A percentile compares a stretch with the other conserved stretches of the same genome.
Conservation (phyloP, 352 stramenopile genomes). For the Phytophthora capsici region DNA sequence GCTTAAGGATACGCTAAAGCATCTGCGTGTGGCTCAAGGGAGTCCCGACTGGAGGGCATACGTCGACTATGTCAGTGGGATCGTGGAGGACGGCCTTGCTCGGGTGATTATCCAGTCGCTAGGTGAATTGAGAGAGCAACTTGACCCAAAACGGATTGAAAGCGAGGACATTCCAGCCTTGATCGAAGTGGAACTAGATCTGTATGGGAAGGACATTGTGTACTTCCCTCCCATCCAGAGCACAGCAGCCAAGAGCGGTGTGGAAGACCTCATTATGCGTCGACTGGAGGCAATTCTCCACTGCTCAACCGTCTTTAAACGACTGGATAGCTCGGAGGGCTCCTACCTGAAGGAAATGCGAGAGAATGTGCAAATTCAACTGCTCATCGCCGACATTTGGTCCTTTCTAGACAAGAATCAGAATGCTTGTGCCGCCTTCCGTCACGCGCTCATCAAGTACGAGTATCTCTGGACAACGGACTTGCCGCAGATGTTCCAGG, state of each 20-base stretch:
- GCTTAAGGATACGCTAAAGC: constrained; percentile 91
- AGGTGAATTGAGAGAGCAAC: constrained; percentile 73
- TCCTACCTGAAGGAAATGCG: constrained; percentile 91
- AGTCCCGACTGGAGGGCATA: constrained; percentile 94
- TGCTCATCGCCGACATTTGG: constrained; percentile 82
- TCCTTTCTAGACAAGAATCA: constrained; percentile 86
- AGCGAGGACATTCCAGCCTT: constrained; percentile 86
- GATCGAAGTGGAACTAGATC: constrained; percentile 91
- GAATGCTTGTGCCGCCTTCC: constrained; percentile 59
- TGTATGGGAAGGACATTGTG: constrained; percentile 87
- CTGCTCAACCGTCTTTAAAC: constrained; percentile 76
- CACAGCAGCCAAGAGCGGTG: constrained; percentile 50
- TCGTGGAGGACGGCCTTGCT: constrained; percentile 86
- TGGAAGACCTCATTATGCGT: constrained; percentile 71
- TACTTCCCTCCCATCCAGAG: constrained; percentile 76
- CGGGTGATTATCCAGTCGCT: constrained; percentile 81
- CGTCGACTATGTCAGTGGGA: constrained; percentile 92
- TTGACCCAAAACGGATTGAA: constrained; percentile 85
- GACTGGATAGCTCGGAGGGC: constrained; percentile 87
- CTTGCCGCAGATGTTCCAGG: constrained; percentile 85
- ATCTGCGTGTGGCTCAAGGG: constrained; percentile 88
- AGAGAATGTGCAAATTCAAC: constrained; percentile 80
- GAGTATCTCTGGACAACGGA: constrained; percentile 94
- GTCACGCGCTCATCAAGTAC: constrained; percentile 86
- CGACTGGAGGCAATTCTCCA: constrained; percentile 76